phyloP scores from a whole-genome alignment of 805 yeast species.

The Kluyveromyces starmeri region DNA sequence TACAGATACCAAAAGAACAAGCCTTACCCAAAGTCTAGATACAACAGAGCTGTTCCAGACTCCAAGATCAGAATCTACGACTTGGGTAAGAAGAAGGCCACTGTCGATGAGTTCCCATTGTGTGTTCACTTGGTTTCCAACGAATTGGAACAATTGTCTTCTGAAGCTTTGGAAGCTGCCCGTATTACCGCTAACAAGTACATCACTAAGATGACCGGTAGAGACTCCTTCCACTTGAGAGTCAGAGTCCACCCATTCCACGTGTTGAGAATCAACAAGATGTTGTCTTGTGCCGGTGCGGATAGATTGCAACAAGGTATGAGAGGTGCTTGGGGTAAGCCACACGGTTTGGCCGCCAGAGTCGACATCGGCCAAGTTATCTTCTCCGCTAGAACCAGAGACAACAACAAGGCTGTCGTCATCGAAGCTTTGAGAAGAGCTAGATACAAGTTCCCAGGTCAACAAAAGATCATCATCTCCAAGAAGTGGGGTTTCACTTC shows the following conservation, averaged over 20 bases:
- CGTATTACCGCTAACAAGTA: conserved; percentile 99
- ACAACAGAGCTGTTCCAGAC: conserved; percentile 99
- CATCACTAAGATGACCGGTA: conserved; percentile 94
- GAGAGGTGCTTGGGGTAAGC: conserved; percentile 99
- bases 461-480: conserved; percentile 97
- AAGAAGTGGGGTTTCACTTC: conserved; percentile 99
- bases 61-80: conserved; percentile 98
- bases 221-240: conserved; percentile 99
- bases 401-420: conserved; percentile 93
- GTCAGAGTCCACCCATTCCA: conserved; percentile 99
- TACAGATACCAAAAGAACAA: conserved; percentile 99
- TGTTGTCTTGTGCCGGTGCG: conserved; percentile 99
- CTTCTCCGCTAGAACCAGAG: conserved; percentile 97
- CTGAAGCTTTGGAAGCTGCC: conserved; percentile 99
- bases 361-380: conserved; percentile 97
- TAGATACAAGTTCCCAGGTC: conserved; percentile 99
- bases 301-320: conserved; percentile 99
- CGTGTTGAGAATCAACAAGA: conserved; percentile 99
- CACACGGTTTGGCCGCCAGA: conserved; percentile 99
- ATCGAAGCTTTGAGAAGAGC: conserved; percentile 99
- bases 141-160: conserved; percentile 98
- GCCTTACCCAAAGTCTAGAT: conserved; percentile 99
- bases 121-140: conserved; percentile 99
- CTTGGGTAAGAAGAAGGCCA: conserved; percentile 99
- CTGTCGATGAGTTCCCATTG: conserved; percentile 98